phyloP scores from a whole-genome alignment of 1,284 basidiomycete genomes.

The Ceratobasidium theobromae region DNA sequence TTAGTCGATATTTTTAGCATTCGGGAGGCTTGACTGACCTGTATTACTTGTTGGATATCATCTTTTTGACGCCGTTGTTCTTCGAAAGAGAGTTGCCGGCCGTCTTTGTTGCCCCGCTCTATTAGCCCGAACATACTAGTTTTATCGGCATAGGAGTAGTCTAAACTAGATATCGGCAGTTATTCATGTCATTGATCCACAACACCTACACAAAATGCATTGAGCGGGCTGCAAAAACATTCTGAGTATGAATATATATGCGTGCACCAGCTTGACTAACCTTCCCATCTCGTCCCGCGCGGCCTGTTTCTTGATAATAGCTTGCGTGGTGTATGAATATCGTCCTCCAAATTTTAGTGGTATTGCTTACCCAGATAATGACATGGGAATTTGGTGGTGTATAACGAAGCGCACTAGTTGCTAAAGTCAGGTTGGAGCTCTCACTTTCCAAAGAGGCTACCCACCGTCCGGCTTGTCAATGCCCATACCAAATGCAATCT shows the following conservation, averaged over 20 bases:
- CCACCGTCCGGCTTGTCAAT: slow-evolving; percentile 85
- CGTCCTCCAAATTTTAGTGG: slow-evolving; percentile 8
- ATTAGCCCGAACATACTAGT: slow-evolving; percentile 56
- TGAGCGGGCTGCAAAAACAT: slow-evolving; percentile 24
- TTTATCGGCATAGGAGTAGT: slow-evolving; percentile 59
- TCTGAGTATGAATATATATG: neutral
- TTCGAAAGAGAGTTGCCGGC: slow-evolving; percentile 43
- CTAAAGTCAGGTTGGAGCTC: slow-evolving; percentile 22
- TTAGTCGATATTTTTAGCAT: neutral
- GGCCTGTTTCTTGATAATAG: slow-evolving; percentile 84
- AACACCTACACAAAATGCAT: slow-evolving; percentile 33
- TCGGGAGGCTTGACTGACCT: slow-evolving; percentile 37
- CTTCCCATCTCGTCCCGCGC: slow-evolving; percentile 78
- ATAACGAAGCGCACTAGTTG: slow-evolving; percentile 73
- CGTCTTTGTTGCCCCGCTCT: slow-evolving; percentile 49
- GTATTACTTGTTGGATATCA: slow-evolving; percentile 59
- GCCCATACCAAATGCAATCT: slow-evolving; percentile 96
- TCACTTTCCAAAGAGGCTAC: slow-evolving; percentile 36
- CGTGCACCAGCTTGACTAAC: slow-evolving; percentile 42
- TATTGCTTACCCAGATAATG: slow-evolving; percentile 59
- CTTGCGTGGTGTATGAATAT: slow-evolving; percentile 41
- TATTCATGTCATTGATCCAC: neutral
- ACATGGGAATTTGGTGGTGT: slow-evolving; percentile 69
- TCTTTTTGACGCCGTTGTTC: slow-evolving; percentile 62
- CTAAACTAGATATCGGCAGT: too few relatives aligned